These are phyloP conservation scores for Albugo candida DNA, from an alignment of 352 stramenopile genomes.

Conservation along the genomic window DNA sequence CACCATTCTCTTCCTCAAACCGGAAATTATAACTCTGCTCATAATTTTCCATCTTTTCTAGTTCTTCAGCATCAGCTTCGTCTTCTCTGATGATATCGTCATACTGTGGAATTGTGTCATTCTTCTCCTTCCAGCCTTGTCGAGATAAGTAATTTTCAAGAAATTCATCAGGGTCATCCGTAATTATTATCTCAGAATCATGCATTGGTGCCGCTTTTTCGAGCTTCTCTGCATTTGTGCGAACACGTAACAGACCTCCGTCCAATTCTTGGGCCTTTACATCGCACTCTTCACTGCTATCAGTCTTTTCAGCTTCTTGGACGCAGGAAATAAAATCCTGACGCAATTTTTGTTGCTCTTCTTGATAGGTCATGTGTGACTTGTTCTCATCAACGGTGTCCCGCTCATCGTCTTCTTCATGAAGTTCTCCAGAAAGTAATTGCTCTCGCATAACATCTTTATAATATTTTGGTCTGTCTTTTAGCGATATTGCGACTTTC, in stretches of 20 bases:
- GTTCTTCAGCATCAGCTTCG: conserved; percentile 76
- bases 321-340: conserved; percentile 41
- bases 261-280: conserved; percentile 49
- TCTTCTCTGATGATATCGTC: conserved; percentile 72
- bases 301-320: conserved; percentile 14
- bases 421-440: conserved; percentile 67
- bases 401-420: conserved; percentile 34
- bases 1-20: conserved; percentile 91
- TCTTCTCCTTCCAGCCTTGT: conserved; percentile 73
- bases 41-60: conserved; percentile 93
- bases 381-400: conserved; percentile 43
- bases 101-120: conserved; percentile 34
- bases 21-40: conserved; percentile 99
- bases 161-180: conserved; percentile 50
- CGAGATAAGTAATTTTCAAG: conserved; percentile 59
- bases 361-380: conserved; percentile 33
- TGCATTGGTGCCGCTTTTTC: conserved; percentile 45
- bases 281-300: conserved; percentile 30
- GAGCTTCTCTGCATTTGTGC: conserved; percentile 29
- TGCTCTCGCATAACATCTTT: conserved; percentile 93
- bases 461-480: conserved; percentile 50
- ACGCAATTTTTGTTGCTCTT: conserved; percentile 52
- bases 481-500: conserved; percentile 6
- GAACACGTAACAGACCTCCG: conserved; percentile 48
- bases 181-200: conserved; percentile 13